Base-by-base conservation (phyloP, 176 grass and related monocot species). In the Ananas comosus region DNA sequence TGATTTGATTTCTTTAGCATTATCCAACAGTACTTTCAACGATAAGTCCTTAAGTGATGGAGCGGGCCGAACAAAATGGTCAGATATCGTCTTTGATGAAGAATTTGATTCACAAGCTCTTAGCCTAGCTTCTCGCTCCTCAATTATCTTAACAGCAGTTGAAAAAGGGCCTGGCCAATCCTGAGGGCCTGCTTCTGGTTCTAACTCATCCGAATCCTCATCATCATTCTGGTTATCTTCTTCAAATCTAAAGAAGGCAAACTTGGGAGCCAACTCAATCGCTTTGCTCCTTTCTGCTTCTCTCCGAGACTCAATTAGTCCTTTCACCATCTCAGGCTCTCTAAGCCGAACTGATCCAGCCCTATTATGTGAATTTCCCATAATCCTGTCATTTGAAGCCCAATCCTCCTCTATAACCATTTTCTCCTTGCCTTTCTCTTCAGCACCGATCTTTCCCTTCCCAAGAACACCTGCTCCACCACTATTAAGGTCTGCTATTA, bases 101-200 rank as follows among this genome's bases (percentile, higher is more conserved):
- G 64, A 81, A 74, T 61, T 87, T 52, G 65, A 79, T 53, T 90
- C 81, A 16, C 89, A 77, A 79, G 73, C 84, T 59, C 66, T 78
- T 72, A 86, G 66, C 79, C 66, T 92, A 71, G 79, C 82, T 63
- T 85, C 64, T 50, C 89, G 81, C 18, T 92, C 84, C 79, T 81
- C 74, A 10, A 88, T 88, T 67, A 97, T 74, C 72, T 80, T 87
- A 66, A 81, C 79, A 51, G 94, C 94, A 53, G 94, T 92, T 65
- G 86, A 87, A 78, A 82, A 90, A 65, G 94, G 89, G 33, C 94
- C 94, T 53, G 94, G 89, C 86, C 89, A 97, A 21, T 97, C 89
- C 65, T 83, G 66, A 56, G 70, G 25, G 10, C 66, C 74, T 81
- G 66, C 67, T 71, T 9, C 77, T 52, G 76, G 86, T 51, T 80